Conservation (phyloP, 345 rosid species). For the Erucastrum elatum region DNA sequence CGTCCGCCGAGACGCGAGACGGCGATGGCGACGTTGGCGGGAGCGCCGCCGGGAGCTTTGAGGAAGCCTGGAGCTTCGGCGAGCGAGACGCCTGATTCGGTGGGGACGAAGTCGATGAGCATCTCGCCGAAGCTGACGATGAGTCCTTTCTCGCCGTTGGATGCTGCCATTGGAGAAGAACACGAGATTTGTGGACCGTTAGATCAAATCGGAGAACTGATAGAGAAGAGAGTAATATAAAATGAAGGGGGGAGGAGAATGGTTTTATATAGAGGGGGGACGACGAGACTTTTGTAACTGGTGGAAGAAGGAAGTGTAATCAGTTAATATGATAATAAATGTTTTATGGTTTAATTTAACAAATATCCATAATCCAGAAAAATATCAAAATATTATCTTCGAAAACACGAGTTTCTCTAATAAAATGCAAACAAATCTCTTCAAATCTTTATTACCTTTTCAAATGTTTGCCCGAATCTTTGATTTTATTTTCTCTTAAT, state of each 20-base stretch:
- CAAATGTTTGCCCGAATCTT: slow-evolving; percentile 5
- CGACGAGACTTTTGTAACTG: slow-evolving; percentile 14
- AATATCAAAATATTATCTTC: background rate
- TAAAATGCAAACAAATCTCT: background rate
- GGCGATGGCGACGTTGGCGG: slow-evolving; percentile 67
- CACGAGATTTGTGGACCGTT: slow-evolving; percentile 29
- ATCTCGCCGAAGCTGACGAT: slow-evolving; percentile 55
- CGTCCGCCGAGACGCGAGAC: slow-evolving; percentile 55
- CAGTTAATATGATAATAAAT: background rate
- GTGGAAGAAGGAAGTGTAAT: background rate
- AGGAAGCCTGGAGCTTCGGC: slow-evolving; percentile 62
- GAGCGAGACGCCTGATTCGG: slow-evolving; percentile 60
- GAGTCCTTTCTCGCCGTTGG: slow-evolving; percentile 44
- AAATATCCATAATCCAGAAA: background rate
- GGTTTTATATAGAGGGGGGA: slow-evolving; percentile 29
- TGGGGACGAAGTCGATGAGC: slow-evolving; percentile 66
- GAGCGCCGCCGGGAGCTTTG: slow-evolving; percentile 74
- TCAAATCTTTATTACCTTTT: slow-evolving; percentile 3
- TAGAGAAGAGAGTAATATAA: background rate
- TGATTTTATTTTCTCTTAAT: background rate
- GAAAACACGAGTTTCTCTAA: background rate
- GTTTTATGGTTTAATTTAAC: too few species aligned
- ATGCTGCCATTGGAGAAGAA: slow-evolving; percentile 33
- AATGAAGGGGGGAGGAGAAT: background rate
- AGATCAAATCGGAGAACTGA: slow-evolving; percentile 26